Percentiles rank a stretch among this genome's conserved stretches.
These are phyloP conservation scores for Chenopodium album DNA, from an alignment of 148 eudicot genomes.

Conservation along the genomic window DNA sequence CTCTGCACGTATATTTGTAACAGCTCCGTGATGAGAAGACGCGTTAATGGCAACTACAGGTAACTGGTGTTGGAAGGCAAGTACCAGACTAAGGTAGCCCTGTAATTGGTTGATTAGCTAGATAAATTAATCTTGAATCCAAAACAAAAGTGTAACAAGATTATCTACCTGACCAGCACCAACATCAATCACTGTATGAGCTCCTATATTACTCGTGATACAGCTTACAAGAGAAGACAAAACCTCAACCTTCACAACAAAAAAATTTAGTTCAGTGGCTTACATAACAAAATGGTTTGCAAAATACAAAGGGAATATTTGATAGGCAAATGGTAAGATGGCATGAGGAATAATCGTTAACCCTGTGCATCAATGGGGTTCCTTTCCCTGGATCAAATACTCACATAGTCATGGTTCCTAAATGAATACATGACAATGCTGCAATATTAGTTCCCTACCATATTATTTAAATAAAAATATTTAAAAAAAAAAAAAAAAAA, in stretches of 20 bases:
- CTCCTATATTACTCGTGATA: constrained; percentile 49
- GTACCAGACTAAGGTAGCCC: constrained; percentile 96
- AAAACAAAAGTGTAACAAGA: constrained; percentile 5
- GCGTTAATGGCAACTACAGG: constrained; percentile 86
- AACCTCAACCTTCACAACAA: constrained; percentile 58
- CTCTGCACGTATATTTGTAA: constrained; percentile 76
- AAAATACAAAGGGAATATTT: no score
- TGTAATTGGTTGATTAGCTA: constrained; percentile 29
- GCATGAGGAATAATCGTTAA: no score
- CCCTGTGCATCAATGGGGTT: no score
- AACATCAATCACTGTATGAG: constrained; percentile 70
- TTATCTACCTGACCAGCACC: constrained; percentile 92
- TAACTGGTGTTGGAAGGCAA: constrained; percentile 71
- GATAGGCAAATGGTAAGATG: no score
- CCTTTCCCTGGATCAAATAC: no score
- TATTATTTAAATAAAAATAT: no score
- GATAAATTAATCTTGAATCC: constrained; percentile 4
- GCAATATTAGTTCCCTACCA: no score
- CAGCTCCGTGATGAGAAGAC: constrained; percentile 78
- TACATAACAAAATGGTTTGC: no score
- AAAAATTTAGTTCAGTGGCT: not conserved
- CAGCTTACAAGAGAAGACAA: constrained; percentile 65
- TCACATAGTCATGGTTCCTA: no score
- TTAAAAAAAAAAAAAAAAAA: no score
- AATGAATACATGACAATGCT: no score